Base-by-base conservation (phyloP, 495 filamentous ascomycete species). In the Gamarada debralockiae region DNA sequence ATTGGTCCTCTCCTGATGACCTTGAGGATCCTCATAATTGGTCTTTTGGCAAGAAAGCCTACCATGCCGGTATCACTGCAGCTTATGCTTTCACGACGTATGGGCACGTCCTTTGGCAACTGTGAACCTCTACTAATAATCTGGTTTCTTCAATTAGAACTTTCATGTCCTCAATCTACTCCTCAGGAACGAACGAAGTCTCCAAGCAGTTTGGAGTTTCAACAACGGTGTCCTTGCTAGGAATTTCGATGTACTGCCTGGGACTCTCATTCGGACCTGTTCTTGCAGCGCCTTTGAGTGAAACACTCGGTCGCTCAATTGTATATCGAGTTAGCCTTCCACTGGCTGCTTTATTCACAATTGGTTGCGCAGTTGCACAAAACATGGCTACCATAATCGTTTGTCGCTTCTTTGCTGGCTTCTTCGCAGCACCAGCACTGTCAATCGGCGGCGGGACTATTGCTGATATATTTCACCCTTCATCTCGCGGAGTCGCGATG, bases 321-420 rank as follows among this genome's bases (percentile, higher is more conserved):
- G 68, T 82, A 7, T 84, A 80, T 61, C 64, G 74, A 51, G 57
- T 61, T 2, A 83, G 78, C 47, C 78, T 82, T 48, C 57, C 66
- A 36, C 69, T 74, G 17, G 72, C 83, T 13, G 74, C 80, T 27
- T 69, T 75, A 0, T 84, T 84, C 68, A 82, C 73, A 51, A 72
- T 72, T 54, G 81, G 72, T 20, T 69, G 66, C 36, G 75, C 74
- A 10, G 70, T 77, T 20, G 59, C 77, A 5, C 61, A 78, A 55
- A 84, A 81, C 45, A 65, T 70, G 38, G 67, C 69, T 56, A 78
- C 78, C 18, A 63, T 84, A 1, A 70, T 82, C 27, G 73, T 84
- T 48, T 73, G 81, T 40, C 78, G 81, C 18, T 81, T 83, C 66
- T 78, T 82, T 44, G 80, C 77, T 23, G 81, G 81, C 50, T 67